Evolutionary conservation across 2,329 filamentous ascomycete genomes (phyloP).

Genomic region (Diaporthe capsici): DNA sequence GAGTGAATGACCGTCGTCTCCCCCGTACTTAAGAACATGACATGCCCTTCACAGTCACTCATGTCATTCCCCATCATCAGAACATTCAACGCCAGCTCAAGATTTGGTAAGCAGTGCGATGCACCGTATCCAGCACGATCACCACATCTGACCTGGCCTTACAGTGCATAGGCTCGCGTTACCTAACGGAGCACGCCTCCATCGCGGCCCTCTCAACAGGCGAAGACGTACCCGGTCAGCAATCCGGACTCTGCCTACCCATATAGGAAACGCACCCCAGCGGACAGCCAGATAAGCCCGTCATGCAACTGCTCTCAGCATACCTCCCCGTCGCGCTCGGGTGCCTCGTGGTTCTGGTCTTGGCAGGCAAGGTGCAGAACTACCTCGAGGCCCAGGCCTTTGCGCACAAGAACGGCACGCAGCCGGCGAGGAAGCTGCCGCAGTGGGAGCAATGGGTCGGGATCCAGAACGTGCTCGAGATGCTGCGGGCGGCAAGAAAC

Average conservation of each 20-base stretch:
- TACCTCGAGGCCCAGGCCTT: slow-evolving; percentile 16
- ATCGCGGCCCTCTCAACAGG: neutral
- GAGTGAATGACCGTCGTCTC: slow-evolving; percentile 3
- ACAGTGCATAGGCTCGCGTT: slow-evolving; percentile 9
- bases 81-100: neutral
- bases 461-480: slow-evolving; percentile 28
- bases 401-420: slow-evolving; percentile 20
- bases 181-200: slow-evolving; percentile 10
- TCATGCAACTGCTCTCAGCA: slow-evolving; percentile 27
- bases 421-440: slow-evolving; percentile 15
- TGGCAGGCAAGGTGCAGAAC: slow-evolving; percentile 26
- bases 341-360: slow-evolving; percentile 6
- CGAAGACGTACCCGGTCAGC: slow-evolving; percentile 5
- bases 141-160: slow-evolving; percentile 10
- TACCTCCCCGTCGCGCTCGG: slow-evolving; percentile 17
- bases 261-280: slow-evolving; percentile 13
- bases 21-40: slow-evolving; percentile 23
- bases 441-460: slow-evolving; percentile 30
- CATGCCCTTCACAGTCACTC: slow-evolving; percentile 22
- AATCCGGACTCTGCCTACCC: neutral
- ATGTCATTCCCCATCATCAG: slow-evolving; percentile 17
- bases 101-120: slow-evolving; percentile 20
- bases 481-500: slow-evolving; percentile 15
- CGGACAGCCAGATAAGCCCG: slow-evolving; percentile 10
- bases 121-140: neutral